These are phyloP conservation scores for Sonneratia caseolaris DNA, from an alignment of 345 rosid genomes.

Conservation along the genomic window DNA sequence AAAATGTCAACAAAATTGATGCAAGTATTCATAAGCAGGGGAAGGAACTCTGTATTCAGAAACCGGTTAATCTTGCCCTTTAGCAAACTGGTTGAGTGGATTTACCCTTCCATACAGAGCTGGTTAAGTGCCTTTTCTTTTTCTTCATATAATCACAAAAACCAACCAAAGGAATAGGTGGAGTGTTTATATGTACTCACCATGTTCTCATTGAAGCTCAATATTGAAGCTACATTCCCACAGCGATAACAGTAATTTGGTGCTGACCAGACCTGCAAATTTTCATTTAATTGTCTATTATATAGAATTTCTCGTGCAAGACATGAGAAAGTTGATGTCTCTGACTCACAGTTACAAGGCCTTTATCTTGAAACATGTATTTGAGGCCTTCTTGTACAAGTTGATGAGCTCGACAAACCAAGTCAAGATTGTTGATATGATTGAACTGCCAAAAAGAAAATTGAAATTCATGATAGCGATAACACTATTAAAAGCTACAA, in stretches of 20 bases:
- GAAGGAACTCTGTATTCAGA: too few relatives aligned
- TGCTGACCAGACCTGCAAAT: conserved; percentile 94
- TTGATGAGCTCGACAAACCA: conserved; percentile 98
- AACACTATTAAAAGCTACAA: neutral
- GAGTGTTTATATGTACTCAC: conserved; percentile 25
- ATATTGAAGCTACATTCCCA: conserved; percentile 97
- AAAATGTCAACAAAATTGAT: too few relatives aligned
- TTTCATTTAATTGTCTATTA: conserved; percentile 8
- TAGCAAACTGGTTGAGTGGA: too few relatives aligned
- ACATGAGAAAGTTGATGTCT: neutral
- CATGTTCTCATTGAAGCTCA: conserved; percentile 97
- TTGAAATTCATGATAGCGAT: neutral
- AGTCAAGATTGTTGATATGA: conserved; percentile 82
- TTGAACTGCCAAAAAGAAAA: conserved; percentile 55
- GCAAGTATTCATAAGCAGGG: too few relatives aligned
- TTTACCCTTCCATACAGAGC: too few relatives aligned
- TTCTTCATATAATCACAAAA: neutral
- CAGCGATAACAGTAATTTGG: conserved; percentile 99
- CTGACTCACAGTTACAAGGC: conserved; percentile 80
- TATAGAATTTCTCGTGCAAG: neutral
- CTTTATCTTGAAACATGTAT: conserved; percentile 99
- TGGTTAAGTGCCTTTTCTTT: neutral
- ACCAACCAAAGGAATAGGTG: neutral
- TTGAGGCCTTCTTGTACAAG: conserved; percentile 99
- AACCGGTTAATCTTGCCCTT: too few relatives aligned